phyloP scores from a whole-genome alignment of 495 filamentous ascomycete species.

The Aspergillus hancockii region DNA sequence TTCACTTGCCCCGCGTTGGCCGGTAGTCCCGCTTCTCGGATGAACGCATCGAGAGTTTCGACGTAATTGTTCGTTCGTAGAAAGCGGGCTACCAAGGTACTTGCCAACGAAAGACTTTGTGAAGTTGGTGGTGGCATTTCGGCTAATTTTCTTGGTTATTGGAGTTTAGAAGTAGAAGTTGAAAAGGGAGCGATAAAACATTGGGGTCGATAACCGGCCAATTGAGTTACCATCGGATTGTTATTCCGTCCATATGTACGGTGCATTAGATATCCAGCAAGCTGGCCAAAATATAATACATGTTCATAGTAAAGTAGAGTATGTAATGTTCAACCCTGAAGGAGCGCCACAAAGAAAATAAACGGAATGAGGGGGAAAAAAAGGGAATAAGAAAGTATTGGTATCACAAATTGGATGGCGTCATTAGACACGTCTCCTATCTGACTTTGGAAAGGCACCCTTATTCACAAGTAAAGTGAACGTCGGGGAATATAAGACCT shows the following conservation, averaged over 20 bases:
- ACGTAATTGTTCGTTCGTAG: constrained; percentile 60
- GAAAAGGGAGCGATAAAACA: neutral
- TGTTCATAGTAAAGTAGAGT: neutral
- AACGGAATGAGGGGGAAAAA: constrained; percentile 11
- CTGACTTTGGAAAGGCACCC: neutral
- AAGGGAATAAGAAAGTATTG: constrained; percentile 4
- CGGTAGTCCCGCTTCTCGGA: constrained; percentile 61
- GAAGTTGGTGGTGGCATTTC: constrained; percentile 12
- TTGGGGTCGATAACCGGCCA: neutral
- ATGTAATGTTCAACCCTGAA: neutral
- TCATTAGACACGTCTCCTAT: constrained; percentile 5
- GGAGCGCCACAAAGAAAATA: neutral
- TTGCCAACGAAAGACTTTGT: constrained; percentile 28
- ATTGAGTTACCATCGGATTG: neutral
- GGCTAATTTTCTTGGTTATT: neutral
- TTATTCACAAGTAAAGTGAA: neutral
- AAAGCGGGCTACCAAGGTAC: constrained; percentile 62
- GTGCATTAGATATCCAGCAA: neutral
- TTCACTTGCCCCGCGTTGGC: constrained; percentile 36
- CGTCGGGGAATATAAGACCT: neutral
- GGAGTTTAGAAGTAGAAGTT: neutral
- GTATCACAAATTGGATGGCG: constrained; percentile 14
- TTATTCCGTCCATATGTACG: neutral
- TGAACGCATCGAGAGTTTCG: constrained; percentile 61
- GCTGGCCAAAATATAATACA: constrained; percentile 1